Percentiles rank a stretch among this genome's conserved stretches.
Conservation (phyloP, 495 filamentous ascomycete genomes). For the Cercophora sp. region DNA sequence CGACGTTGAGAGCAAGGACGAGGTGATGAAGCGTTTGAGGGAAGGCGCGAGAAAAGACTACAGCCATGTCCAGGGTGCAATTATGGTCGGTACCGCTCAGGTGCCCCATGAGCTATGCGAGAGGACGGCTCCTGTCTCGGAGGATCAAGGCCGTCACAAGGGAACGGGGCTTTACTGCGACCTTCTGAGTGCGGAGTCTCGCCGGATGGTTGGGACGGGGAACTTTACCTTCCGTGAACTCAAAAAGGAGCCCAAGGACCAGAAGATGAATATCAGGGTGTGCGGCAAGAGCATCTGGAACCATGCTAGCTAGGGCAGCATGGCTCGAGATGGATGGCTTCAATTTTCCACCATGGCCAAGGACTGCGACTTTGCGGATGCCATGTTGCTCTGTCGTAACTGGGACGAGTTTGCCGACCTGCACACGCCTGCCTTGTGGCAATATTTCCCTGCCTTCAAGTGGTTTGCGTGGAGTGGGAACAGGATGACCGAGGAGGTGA, state of each 20-base stretch:
- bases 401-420: conserved; percentile 54
- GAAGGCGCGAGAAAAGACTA: conserved; percentile 39
- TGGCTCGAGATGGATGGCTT: conserved; percentile 50
- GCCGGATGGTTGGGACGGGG: conserved; percentile 3
- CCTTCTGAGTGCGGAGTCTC: not conserved
- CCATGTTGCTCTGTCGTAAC: conserved; percentile 49
- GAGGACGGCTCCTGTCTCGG: conserved; percentile 33
- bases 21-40: conserved; percentile 37
- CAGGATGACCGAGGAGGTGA: conserved; percentile 33
- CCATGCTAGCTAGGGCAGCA: conserved; percentile 48
- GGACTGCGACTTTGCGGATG: conserved; percentile 42
- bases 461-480: conserved; percentile 42
- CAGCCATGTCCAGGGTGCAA: conserved; percentile 26
- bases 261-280: conserved; percentile 44
- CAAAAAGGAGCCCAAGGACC: conserved; percentile 13
- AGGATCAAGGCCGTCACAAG: conserved; percentile 27
- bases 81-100: conserved; percentile 38
- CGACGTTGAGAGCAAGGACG: conserved; percentile 38
- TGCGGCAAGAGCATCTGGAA: conserved; percentile 53
- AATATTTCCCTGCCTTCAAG: conserved; percentile 48
- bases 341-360: conserved; percentile 54
- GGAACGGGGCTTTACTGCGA: not conserved
- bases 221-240: conserved; percentile 8
- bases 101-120: conserved; percentile 33
- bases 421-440: conserved; percentile 42